A percentile compares a stretch with the other conserved stretches of the same genome.
Conservation (phyloP, 1,284 basidiomycete species). For the Wallemia hederae region DNA sequence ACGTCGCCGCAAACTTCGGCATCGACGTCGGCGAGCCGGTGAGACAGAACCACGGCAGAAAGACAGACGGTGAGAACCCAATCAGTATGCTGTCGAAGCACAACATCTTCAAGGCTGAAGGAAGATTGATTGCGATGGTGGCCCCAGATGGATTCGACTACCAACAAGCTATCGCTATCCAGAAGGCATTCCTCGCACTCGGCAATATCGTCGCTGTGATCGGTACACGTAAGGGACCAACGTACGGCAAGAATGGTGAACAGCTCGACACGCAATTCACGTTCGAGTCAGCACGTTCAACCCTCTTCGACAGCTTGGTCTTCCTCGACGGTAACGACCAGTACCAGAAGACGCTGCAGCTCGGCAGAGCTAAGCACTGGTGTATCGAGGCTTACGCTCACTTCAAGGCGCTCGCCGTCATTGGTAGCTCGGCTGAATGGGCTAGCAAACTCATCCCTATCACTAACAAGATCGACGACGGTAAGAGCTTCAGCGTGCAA, state of each 20-base stretch:
- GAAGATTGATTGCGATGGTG: constrained; percentile 38
- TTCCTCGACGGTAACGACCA: constrained; percentile 17
- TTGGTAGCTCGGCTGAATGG: constrained; percentile 8
- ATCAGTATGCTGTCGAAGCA: constrained; percentile 1
- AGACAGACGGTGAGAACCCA: constrained; percentile 19
- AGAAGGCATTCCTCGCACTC: constrained; percentile 23
- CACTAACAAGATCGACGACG: constrained; percentile 8
- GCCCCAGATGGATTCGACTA: constrained; percentile 40
- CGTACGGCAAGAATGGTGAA: constrained; percentile 12
- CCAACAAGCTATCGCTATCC: constrained; percentile 27
- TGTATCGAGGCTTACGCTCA: constrained; percentile 7
- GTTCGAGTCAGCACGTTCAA: constrained; percentile 43
- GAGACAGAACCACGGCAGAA: constrained; percentile 28
- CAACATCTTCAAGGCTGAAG: constrained; percentile 19
- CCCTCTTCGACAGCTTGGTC: constrained; percentile 45
- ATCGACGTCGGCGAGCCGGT: constrained; percentile 22
- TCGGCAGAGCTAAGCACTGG: constrained; percentile 9
- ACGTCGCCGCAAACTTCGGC: constrained; percentile 33
- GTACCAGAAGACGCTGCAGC: constrained; percentile 8
- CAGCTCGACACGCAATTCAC: constrained; percentile 32
- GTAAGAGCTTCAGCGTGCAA: constrained; percentile 6
- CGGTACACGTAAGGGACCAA: constrained; percentile 31
- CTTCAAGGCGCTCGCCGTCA: constrained; percentile 9
- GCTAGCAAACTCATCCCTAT: constrained; percentile 8
- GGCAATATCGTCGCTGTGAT: constrained; percentile 34